Conservation (phyloP, 352 stramenopile species). For the Globisporangium emineosum region DNA sequence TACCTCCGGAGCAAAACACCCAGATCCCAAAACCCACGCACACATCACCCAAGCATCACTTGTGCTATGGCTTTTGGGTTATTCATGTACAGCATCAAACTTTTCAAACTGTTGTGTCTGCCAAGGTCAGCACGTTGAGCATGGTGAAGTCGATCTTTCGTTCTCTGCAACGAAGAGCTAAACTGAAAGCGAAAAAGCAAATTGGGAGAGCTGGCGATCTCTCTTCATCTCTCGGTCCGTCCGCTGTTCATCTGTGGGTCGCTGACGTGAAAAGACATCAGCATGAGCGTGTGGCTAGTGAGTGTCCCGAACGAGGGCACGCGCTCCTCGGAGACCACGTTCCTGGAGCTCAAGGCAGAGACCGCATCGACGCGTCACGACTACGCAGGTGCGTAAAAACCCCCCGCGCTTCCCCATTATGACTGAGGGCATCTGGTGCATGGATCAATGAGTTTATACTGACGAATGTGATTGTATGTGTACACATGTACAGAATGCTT, state of each 20-base stretch:
- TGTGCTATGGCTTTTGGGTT: background rate
- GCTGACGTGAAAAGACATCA: background rate
- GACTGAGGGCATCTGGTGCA: background rate
- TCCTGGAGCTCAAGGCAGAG: constrained; percentile 83
- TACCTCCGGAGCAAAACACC: no score
- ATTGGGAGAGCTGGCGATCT: background rate
- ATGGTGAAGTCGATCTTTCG: constrained; percentile 18
- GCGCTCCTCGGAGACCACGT: constrained; percentile 79
- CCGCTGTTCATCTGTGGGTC: background rate
- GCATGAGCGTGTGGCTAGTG: constrained; percentile 68
- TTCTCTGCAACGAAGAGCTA: constrained; percentile 10
- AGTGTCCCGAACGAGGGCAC: constrained; percentile 83
- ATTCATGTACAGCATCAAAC: background rate
- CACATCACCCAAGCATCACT: no score
- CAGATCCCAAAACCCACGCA: background rate
- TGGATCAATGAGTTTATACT: background rate
- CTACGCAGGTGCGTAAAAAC: constrained; percentile 33
- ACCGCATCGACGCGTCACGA: constrained; percentile 79
- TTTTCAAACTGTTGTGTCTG: background rate
- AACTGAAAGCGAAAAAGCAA: constrained; percentile 8
- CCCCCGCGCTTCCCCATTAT: background rate
- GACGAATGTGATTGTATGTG: background rate
- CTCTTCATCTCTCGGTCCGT: constrained; percentile 10
- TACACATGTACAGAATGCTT: constrained; percentile 49
- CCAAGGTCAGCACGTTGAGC: background rate